These are phyloP conservation scores for Arachnopeziza araneosa DNA, from an alignment of 2,329 filamentous ascomycete species.

Conservation along the genomic window DNA sequence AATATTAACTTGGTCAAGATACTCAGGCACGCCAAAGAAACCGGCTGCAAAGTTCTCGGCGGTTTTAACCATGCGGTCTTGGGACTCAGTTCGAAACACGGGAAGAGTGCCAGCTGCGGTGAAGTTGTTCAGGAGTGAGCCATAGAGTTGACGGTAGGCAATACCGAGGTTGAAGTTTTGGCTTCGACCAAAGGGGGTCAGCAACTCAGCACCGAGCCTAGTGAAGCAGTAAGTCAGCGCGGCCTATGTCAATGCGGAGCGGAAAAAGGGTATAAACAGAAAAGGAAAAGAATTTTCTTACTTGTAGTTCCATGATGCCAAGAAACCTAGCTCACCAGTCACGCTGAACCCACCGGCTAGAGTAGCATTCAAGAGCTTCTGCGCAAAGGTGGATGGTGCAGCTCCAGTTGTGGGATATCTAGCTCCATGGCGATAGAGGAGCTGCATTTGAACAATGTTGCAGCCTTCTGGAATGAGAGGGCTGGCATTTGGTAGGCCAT, in stretches of 20 bases:
- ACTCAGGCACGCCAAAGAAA: constrained; percentile 13
- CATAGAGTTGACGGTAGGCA: constrained; percentile 37
- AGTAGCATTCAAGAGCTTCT: constrained; percentile 9
- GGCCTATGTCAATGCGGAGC: not conserved
- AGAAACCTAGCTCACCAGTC: constrained; percentile 8
- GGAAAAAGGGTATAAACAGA: too few species aligned
- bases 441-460: constrained; percentile 12
- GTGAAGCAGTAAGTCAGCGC: not conserved
- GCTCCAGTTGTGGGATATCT: constrained; percentile 11
- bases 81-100: constrained; percentile 33
- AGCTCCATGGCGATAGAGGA: constrained; percentile 12
- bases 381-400: constrained; percentile 6
- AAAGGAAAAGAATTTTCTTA: not conserved
- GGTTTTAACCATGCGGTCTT: constrained; percentile 13
- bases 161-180: constrained; percentile 39
- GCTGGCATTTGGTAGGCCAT: constrained; percentile 9
- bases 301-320: constrained; percentile 10
- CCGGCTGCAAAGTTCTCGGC: constrained; percentile 13
- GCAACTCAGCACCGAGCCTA: constrained; percentile 9
- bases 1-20: constrained; percentile 11
- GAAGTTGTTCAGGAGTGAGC: constrained; percentile 40
- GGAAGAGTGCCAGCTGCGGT: constrained; percentile 33
- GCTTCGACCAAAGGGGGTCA: constrained; percentile 24
- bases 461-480: constrained; percentile 11
- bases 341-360: constrained; percentile 3